Percentiles rank a stretch among this genome's conserved stretches.
phyloP scores from a whole-genome alignment of 1,284 basidiomycete species.

The Singerocomus rubriflavus region DNA sequence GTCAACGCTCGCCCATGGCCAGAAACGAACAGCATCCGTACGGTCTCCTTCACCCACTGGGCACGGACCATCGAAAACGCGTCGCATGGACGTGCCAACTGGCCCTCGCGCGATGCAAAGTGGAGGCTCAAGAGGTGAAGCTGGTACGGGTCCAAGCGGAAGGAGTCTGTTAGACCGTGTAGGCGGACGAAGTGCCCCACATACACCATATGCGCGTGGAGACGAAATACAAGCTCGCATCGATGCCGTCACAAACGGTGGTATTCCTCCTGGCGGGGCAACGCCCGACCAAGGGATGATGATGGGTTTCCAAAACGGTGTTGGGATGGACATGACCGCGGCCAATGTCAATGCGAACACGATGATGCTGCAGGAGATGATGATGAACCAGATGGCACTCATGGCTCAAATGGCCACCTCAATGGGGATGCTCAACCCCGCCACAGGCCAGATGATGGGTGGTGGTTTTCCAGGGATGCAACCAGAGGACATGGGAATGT shows the following conservation, averaged over 20 bases:
- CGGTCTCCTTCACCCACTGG: constrained; percentile 72
- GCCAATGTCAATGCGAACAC: constrained; percentile 50
- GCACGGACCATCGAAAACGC: constrained; percentile 55
- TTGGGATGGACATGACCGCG: constrained; percentile 57
- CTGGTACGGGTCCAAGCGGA: constrained; percentile 27
- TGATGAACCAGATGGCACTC: constrained; percentile 83
- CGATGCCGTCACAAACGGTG: constrained; percentile 64
- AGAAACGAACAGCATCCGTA: constrained; percentile 68
- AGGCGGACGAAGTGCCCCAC: constrained; percentile 45
- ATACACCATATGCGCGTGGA: constrained; percentile 34
- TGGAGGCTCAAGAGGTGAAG: constrained; percentile 35
- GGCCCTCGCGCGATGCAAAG: constrained; percentile 77
- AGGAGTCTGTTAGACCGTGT: constrained; percentile 75
- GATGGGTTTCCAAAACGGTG: constrained; percentile 52
- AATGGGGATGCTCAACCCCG: constrained; percentile 67
- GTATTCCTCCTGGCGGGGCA: constrained; percentile 36
- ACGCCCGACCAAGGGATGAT: constrained; percentile 56
- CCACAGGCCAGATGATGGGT: constrained; percentile 49
- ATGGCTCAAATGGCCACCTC: constrained; percentile 79
- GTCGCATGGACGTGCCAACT: constrained; percentile 71
- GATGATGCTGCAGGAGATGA: constrained; percentile 75
- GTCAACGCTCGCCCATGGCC: constrained; percentile 58
- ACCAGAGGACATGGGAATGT: constrained; percentile 54
- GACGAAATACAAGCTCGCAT: constrained; percentile 78
- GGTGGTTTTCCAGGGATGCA: constrained; percentile 53